A percentile compares a stretch with the other conserved stretches of the same genome.
Evolutionary conservation across 306 rosid genomes (phyloP).

Genomic region (Quercus parvula): DNA sequence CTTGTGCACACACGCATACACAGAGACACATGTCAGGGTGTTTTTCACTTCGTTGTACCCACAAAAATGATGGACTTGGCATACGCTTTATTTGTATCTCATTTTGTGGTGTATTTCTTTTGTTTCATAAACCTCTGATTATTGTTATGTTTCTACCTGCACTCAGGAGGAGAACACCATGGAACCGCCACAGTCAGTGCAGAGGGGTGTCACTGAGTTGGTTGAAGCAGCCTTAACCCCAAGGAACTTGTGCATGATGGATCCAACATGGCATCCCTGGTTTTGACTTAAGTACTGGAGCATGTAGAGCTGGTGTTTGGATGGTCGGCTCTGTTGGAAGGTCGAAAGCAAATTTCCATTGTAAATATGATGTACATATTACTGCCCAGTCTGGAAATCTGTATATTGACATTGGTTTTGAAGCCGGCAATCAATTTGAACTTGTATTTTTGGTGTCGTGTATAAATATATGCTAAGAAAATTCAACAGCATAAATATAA

Average conservation of each 20-base stretch:
- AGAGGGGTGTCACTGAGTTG: conserved; percentile 88
- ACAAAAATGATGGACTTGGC: background rate
- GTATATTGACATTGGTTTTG: no score
- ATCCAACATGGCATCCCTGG: conserved; percentile 99
- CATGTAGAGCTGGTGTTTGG: background rate
- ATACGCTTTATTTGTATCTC: background rate
- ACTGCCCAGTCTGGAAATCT: background rate
- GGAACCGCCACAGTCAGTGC: conserved; percentile 92
- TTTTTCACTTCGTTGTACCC: background rate
- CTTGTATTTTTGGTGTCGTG: no score
- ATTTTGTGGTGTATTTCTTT: background rate
- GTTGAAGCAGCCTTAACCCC: conserved; percentile 96
- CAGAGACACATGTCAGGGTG: background rate
- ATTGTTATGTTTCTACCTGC: background rate
- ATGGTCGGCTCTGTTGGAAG: background rate
- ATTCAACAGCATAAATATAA: no score
- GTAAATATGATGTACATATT: conserved; percentile 26
- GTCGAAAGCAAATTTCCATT: background rate
- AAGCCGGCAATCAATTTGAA: no score
- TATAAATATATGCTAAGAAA: no score
- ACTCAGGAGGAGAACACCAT: conserved; percentile 82
- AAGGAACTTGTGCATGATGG: conserved; percentile 98
- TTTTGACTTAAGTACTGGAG: conserved; percentile 33
- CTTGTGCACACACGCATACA: no score
- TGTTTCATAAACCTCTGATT: background rate